Base-by-base conservation (phyloP, 2,329 filamentous ascomycete genomes). In the Colletotrichum sp. region DNA sequence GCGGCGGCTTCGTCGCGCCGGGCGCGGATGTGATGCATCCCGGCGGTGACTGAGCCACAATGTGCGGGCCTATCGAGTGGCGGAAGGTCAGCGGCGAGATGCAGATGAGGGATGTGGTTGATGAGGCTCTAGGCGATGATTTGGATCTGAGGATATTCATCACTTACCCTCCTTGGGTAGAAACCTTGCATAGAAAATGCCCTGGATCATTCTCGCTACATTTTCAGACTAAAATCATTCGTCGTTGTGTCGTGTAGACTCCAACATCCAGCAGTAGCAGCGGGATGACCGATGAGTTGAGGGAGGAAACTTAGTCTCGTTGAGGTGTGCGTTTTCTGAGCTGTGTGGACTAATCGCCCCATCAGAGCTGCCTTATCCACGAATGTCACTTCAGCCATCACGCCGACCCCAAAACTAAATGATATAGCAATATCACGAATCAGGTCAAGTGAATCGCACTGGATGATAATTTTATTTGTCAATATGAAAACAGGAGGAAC, bases 151-250 rank as follows among this genome's bases (percentile, higher is more conserved):
- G 30, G 61, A 25, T 43, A 56, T 39, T 67, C 25, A 25, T 27
- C 8, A 66, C 79, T 78, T 82, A 92, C 92, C 92, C 87, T 93
- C 88, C 80, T 92, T 87, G 18, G 92, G 91, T 77, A 94, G 89
- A 84, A 94, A 94, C 62, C 92, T 88, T 65, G 93, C 92, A 82
- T 93, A 94, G 80, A 94, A 94, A 74, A 94, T 94, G 79, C 91
- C 92, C 81, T 93, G 91, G 70, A 94, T 94, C 91, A 93, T 93
- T 80, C 75, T 80, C 72, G 60, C 70, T 70, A 75, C 77, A 78
- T 77, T 36, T 68, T 74, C 64, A 70, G 27, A 25, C 16, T 10
- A 34, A 36, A 30, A 12, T 4, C 62, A 48, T 55, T 13, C 43
- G 43, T 52, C n/a, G 6, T 25, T 62, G 55, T 62, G 32, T 6